Conservation (phyloP, 495 filamentous ascomycete species). For the Xylaria castorea region DNA sequence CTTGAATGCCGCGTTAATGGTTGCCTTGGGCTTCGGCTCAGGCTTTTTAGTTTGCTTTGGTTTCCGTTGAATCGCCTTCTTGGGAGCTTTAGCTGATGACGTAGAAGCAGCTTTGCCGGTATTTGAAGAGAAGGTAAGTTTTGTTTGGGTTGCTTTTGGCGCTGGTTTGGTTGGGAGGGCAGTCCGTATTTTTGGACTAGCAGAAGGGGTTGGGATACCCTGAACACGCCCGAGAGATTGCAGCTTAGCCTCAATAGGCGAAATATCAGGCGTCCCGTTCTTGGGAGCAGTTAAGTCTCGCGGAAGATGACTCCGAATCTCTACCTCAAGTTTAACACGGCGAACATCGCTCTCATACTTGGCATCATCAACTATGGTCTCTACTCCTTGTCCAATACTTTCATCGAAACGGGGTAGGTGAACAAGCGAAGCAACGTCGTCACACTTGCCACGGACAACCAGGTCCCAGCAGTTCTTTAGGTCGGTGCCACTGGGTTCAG, state of each 20-base stretch:
- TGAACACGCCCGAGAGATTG: slow-evolving; percentile 40
- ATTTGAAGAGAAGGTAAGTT: slow-evolving; percentile 39
- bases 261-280: slow-evolving; percentile 32
- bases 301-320: slow-evolving; percentile 33
- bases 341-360: slow-evolving; percentile 43
- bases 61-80: slow-evolving; percentile 34
- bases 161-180: slow-evolving; percentile 48
- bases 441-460: slow-evolving; percentile 84
- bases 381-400: slow-evolving; percentile 42
- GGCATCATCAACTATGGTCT: slow-evolving; percentile 47
- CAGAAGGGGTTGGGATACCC: slow-evolving; percentile 70
- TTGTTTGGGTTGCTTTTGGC: slow-evolving; percentile 48
- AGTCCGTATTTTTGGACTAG: slow-evolving; percentile 61
- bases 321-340: slow-evolving; percentile 48
- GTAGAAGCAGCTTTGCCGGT: slow-evolving; percentile 23
- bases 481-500: slow-evolving; percentile 79
- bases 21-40: slow-evolving; percentile 43
- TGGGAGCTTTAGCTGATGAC: slow-evolving; percentile 24
- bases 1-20: slow-evolving; percentile 50
- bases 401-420: slow-evolving; percentile 81
- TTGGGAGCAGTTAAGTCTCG: slow-evolving; percentile 34
- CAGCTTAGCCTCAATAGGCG: slow-evolving; percentile 44
- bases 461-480: slow-evolving; percentile 93
- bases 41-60: slow-evolving; percentile 49
- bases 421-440: slow-evolving; percentile 80